These are phyloP conservation scores for Talaromyces liani DNA, from an alignment of 495 filamentous ascomycete genomes.

Conservation along the genomic window DNA sequence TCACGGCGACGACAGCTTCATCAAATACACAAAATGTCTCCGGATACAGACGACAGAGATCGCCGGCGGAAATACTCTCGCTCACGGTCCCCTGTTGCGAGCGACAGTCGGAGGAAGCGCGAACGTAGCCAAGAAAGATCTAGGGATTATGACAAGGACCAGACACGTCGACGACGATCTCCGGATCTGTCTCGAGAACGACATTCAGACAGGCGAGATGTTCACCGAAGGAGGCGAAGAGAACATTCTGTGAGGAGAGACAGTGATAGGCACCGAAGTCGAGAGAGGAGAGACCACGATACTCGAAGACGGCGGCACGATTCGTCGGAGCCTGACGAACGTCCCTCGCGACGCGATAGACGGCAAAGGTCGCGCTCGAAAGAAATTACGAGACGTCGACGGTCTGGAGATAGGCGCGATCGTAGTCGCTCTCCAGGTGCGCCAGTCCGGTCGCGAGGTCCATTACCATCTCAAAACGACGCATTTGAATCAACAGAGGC, in stretches of 20 bases:
- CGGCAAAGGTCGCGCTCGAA: constrained; percentile 8
- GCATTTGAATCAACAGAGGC: constrained; percentile 53
- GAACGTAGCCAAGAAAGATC: neutral
- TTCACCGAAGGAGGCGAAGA: constrained; percentile 11
- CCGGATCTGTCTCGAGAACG: neutral
- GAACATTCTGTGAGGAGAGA: constrained; percentile 23
- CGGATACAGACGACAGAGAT: constrained; percentile 16
- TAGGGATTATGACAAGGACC: constrained; percentile 7
- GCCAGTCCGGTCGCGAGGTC: constrained; percentile 38
- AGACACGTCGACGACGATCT: constrained; percentile 18
- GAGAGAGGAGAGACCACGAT: constrained; percentile 11
- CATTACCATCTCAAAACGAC: constrained; percentile 62
- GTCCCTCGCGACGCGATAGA: constrained; percentile 14
- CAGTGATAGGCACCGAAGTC: constrained; percentile 20
- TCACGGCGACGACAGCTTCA: neutral
- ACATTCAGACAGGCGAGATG: neutral
- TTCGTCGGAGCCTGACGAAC: constrained; percentile 23
- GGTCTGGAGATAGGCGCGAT: constrained; percentile 24
- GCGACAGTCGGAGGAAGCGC: neutral
- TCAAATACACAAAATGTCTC: constrained; percentile 6
- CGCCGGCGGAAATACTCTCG: constrained; percentile 19
- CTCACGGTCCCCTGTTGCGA: constrained; percentile 12
- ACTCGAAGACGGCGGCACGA: constrained; percentile 15
- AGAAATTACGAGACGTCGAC: constrained; percentile 21
- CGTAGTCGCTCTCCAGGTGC: constrained; percentile 21